These are phyloP conservation scores for Fraxinus angustifolia DNA, from an alignment of 305 asterid genomes.

Conservation along the genomic window DNA sequence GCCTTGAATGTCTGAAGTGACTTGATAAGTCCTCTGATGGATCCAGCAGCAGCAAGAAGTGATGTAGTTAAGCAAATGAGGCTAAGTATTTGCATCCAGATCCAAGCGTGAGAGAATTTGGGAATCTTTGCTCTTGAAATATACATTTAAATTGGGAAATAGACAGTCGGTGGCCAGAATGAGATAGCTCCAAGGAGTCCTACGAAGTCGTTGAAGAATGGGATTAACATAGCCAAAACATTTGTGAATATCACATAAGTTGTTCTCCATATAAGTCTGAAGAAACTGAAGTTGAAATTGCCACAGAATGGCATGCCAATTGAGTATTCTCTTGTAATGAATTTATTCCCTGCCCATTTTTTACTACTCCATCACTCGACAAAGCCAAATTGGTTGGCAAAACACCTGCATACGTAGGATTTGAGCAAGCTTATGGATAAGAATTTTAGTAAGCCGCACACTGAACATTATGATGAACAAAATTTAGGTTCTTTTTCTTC, in stretches of 20 bases:
- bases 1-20: slow-evolving; percentile 30
- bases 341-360: slow-evolving; percentile 28
- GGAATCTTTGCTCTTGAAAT: slow-evolving; percentile 32
- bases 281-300: slow-evolving; percentile 21
- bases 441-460: neutral
- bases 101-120: slow-evolving; percentile 37
- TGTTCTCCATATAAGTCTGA: slow-evolving; percentile 45
- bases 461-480: neutral
- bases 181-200: slow-evolving; percentile 47
- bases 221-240: slow-evolving; percentile 38
- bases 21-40: slow-evolving; percentile 43
- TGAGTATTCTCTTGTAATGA: slow-evolving; percentile 26
- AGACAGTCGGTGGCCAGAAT: slow-evolving; percentile 47
- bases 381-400: slow-evolving; percentile 42
- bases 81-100: slow-evolving; percentile 36
- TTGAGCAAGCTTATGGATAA: neutral
- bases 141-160: slow-evolving; percentile 52
- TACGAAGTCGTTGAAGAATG: slow-evolving; percentile 53
- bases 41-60: slow-evolving; percentile 60
- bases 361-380: slow-evolving; percentile 32
- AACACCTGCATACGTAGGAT: slow-evolving; percentile 32
- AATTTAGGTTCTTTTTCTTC: neutral
- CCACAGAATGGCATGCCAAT: slow-evolving; percentile 18
- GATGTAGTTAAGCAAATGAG: slow-evolving; percentile 44
- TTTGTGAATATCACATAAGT: slow-evolving; percentile 35